These are phyloP conservation scores for Ascocoryne sarcoides DNA, from an alignment of 2,329 filamentous ascomycete species.

Conservation along the genomic window DNA sequence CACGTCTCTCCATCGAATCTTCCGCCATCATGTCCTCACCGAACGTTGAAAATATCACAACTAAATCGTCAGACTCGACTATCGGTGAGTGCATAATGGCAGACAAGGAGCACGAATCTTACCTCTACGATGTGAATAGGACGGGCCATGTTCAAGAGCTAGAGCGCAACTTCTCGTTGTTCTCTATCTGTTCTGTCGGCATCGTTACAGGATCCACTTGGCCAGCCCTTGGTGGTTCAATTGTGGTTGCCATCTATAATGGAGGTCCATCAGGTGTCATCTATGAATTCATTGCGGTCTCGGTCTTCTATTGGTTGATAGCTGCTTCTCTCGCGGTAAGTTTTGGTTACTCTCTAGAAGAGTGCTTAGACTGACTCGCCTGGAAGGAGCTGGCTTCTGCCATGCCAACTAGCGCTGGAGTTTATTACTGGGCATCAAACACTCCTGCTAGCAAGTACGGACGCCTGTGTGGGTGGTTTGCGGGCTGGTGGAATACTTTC, in stretches of 20 bases:
- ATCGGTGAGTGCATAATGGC: conserved; percentile 8
- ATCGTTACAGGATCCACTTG: conserved; percentile 35
- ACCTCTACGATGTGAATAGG: conserved; percentile 32
- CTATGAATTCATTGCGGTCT: conserved; percentile 44
- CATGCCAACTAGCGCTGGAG: conserved; percentile 34
- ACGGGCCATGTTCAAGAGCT: conserved; percentile 44
- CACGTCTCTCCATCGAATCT: no score
- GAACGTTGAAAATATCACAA: no score
- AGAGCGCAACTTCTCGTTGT: conserved; percentile 39
- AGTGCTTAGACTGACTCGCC: no score
- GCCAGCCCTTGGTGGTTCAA: conserved; percentile 35
- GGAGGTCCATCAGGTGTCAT: conserved; percentile 51
- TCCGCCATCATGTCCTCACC: no score
- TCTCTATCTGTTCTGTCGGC: conserved; percentile 36
- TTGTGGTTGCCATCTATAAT: conserved; percentile 45
- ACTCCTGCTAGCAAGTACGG: conserved; percentile 40
- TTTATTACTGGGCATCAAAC: conserved; percentile 43
- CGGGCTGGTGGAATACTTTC: conserved; percentile 43
- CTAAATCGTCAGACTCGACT: conserved; percentile 9
- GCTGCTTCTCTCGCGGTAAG: no score
- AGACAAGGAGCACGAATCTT: conserved; percentile 1
- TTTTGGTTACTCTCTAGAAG: no score
- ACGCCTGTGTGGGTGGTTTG: conserved; percentile 39
- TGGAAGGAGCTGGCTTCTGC: conserved; percentile 39
- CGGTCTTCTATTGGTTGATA: conserved; percentile 34